phyloP scores from a whole-genome alignment of 805 yeast species.

The Priceomyces medius region DNA sequence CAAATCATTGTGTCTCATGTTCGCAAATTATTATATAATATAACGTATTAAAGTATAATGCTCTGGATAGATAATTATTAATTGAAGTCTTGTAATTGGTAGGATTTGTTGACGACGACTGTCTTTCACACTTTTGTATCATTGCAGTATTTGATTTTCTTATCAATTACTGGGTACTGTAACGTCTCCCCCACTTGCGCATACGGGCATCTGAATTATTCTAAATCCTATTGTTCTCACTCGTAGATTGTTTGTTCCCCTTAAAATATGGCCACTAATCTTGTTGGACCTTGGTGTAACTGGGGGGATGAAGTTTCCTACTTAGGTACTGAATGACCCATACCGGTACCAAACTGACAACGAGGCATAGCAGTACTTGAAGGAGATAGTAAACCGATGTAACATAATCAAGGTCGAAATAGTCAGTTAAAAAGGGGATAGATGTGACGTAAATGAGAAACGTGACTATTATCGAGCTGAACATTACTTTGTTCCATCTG shows the following conservation, averaged over 20 bases:
- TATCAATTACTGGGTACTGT: too few species aligned
- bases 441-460: slow-evolving; percentile 64
- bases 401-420: slow-evolving; percentile 71
- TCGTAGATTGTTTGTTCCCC: slow-evolving; percentile 5
- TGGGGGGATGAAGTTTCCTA: slow-evolving; percentile 84
- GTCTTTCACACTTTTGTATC: too few species aligned
- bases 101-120: too few species aligned
- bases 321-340: slow-evolving; percentile 80
- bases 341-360: slow-evolving; percentile 79
- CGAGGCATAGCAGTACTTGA: slow-evolving; percentile 63
- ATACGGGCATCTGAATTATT: too few species aligned
- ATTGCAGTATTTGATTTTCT: too few species aligned
- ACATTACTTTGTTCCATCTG: slow-evolving; percentile 86
- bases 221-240: neutral
- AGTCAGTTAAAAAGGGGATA: slow-evolving; percentile 83
- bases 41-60: too few species aligned
- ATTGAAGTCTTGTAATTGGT: too few species aligned
- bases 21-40: too few species aligned
- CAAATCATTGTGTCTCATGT: too few species aligned
- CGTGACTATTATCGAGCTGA: slow-evolving; percentile 69
- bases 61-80: too few species aligned
- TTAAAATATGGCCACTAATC: slow-evolving; percentile 40
- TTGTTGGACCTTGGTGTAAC: slow-evolving; percentile 94
- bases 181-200: too few species aligned
- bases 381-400: slow-evolving; percentile 59